Evolutionary conservation across 2,329 filamentous ascomycete genomes (phyloP), one percentile per base, ranked within the genome.

Genomic region (Pochonia chlamydosporia): DNA sequence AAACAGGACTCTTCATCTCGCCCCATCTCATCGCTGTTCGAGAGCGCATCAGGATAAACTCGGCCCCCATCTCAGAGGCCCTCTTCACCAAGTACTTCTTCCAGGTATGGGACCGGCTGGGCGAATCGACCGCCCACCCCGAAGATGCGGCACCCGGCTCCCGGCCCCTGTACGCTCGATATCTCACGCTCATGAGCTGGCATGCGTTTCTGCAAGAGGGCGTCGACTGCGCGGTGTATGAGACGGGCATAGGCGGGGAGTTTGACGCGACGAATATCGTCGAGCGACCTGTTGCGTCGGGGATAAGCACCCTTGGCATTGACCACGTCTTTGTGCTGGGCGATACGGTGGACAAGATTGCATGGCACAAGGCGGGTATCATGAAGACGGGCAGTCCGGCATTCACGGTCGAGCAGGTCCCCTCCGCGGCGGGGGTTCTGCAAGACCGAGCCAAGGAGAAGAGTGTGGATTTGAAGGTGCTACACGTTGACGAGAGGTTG

Each of bases 301-400:
- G 76, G 1, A 81, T 88, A 47, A 81, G 76, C 40, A 77, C 78
- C n/a, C 68, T 88, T 9, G 84, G 82, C 4, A 80, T 88, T 52
- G 85, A 89, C 57, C 85, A 89, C 56, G 74, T 85, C 30, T 74
- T 72, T 44, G 72, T 75, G 18, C 71, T 89, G 1, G 85, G 85
- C 4, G 64, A 74, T 16, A 84, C 80, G 0, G 67, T 86, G 10
- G 78, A 78, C 26, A 73, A 81, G 62, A 86, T 88, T 52, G 82
- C 84, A 0, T 87, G 84, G 84, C 82, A 88, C 64, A 88, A 88
- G 64, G 79, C 81, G 1, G 85, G 84, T 1, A 84, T 88, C 48
- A 81, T 87, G 69, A 87, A 87, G 64, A 47, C 59, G 1, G 78
- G 76, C 1, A 70, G 71, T 9, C 71, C 75, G 16, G 79, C 79